phyloP scores from a whole-genome alignment of 805 yeast species.

The Spathaspora hagerdaliae region DNA sequence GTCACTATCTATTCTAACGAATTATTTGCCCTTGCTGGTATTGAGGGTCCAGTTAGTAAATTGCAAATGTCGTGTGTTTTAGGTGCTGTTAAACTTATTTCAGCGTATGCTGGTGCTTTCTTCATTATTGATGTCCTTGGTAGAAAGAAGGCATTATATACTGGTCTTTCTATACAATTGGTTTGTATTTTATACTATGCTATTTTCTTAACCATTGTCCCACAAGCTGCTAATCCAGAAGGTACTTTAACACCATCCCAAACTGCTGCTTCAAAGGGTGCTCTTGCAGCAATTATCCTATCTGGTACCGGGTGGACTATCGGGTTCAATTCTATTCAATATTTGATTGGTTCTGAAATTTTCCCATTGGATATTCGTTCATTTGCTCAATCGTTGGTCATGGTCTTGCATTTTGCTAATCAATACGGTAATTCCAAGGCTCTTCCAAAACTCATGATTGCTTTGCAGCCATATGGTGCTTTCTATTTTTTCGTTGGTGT shows the following conservation, averaged over 20 bases:
- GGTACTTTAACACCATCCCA: constrained; percentile 25
- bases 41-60: constrained; percentile 28
- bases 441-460: constrained; percentile 43
- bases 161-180: constrained; percentile 44
- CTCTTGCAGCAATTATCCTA: constrained; percentile 45
- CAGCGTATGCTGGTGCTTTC: constrained; percentile 47
- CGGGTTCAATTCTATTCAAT: constrained; percentile 54
- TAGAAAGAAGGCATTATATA: constrained; percentile 43
- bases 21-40: constrained; percentile 43
- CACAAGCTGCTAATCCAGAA: constrained; percentile 32
- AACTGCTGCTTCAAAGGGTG: constrained; percentile 39
- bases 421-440: constrained; percentile 55
- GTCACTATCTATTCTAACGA: constrained; percentile 53
- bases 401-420: constrained; percentile 52
- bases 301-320: constrained; percentile 54
- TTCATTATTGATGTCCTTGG: constrained; percentile 50
- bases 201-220: constrained; percentile 41
- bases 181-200: constrained; percentile 43
- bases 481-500: constrained; percentile 47
- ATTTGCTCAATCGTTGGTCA: constrained; percentile 44
- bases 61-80: constrained; percentile 46
- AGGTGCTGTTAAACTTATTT: constrained; percentile 46
- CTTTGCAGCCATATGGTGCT: constrained; percentile 45
- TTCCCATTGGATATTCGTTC: constrained; percentile 47
- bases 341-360: constrained; percentile 49